Evolutionary conservation across 1,284 basidiomycete genomes (phyloP).

Genomic region (Amylostereum areolatum): DNA sequence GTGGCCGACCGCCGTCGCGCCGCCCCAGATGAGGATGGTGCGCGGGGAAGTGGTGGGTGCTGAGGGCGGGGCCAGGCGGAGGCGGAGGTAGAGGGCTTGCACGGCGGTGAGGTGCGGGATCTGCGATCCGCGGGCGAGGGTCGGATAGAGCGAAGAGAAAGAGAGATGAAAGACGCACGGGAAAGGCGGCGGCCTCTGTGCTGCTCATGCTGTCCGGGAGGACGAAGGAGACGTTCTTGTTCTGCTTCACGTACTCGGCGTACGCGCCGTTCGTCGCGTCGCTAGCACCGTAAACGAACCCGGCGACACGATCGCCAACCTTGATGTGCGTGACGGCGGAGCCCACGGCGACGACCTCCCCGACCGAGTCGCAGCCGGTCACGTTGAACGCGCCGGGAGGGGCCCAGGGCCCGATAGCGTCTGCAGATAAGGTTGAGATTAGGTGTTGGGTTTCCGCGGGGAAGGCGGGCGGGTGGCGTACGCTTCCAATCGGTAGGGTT

Average conservation of each 20-base stretch:
- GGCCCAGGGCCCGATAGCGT: background rate
- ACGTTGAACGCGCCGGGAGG: conserved; percentile 6
- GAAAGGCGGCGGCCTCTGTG: conserved; percentile 19
- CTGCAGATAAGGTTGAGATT: background rate
- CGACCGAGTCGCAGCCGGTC: conserved; percentile 40
- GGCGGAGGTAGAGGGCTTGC: conserved; percentile 8
- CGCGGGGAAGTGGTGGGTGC: background rate
- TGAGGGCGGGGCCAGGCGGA: conserved; percentile 6
- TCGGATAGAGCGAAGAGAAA: background rate
- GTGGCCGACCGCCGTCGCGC: conserved; percentile 34
- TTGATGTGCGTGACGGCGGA: conserved; percentile 20
- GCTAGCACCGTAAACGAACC: conserved; percentile 32
- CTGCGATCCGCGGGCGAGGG: background rate
- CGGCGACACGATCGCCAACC: conserved; percentile 38
- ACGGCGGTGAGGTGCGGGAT: conserved; percentile 1
- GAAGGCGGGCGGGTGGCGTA: background rate
- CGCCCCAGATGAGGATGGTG: conserved; percentile 33
- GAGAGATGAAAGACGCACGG: conserved; percentile 7
- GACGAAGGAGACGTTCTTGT: conserved; percentile 15
- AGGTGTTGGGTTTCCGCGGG: background rate
- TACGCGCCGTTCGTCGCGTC: conserved; percentile 14
- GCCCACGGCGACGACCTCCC: conserved; percentile 32
- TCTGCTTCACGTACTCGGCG: conserved; percentile 12
- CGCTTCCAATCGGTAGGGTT: background rate
- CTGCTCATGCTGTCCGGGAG: conserved; percentile 17